Evolutionary conservation across 2,329 filamentous ascomycete species (phyloP), one percentile per base, ranked within the genome.

Genomic region (Neonectria magnoliae): DNA sequence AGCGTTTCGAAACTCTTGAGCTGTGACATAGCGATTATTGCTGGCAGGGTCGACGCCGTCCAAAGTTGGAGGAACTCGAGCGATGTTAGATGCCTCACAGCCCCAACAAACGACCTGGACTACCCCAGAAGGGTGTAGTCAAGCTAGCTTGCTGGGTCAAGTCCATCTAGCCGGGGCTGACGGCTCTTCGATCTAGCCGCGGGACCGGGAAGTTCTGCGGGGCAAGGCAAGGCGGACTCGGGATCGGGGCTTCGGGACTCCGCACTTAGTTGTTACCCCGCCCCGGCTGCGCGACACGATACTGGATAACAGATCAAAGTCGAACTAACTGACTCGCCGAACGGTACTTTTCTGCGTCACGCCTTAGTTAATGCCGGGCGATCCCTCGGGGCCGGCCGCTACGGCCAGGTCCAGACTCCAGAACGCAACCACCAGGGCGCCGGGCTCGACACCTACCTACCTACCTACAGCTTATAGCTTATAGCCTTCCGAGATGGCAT

Each of bases 1-100:
- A 77, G 60, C 27, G 56, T 53, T 9, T 74, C 64, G 57, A 77
- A 76, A 60, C 74, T 68, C 25, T 64, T 65, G 47, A 78, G 64
- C 6, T 76, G 57, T 2, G 75, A 76, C 76, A 77, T 77, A 57
- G 18, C 64, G 38, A 14, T 33, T 33, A 9, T 4, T 27, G 25
- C 25, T 54, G 31, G 13, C 9, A 2, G 8, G 5, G 5, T 33
- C 16, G 38, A 33, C 22, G 29, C 5, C 18, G 3, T 20, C 18
- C 8, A 8, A 42, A n/a, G 4, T 42, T 20, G 20, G 1, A 57
- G 53, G 14, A 4, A 14, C 31, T n/a, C 14, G 13, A 38, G 18
- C 45, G 10, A 13, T 5, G 27, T 18, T 14, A 38, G 16, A 16
- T 5, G 36, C 6, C 36, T 16, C 14, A 16, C 8, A 38, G 13